Percentiles rank a stretch among this genome's conserved stretches.
phyloP scores from a whole-genome alignment of 2,329 filamentous ascomycete species.

The Arthrobotrys sphaeroides region DNA sequence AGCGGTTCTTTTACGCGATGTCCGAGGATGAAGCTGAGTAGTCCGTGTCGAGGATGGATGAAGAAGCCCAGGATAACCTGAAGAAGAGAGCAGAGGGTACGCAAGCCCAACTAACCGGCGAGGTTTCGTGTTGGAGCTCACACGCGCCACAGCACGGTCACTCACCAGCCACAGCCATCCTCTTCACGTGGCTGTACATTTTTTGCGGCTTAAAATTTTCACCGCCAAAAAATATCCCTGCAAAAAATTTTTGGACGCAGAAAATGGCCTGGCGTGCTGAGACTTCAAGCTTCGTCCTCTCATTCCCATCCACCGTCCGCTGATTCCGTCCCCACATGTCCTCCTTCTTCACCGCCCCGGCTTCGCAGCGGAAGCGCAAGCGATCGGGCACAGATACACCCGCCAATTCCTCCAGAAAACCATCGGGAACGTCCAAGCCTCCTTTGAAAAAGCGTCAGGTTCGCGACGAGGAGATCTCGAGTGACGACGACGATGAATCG shows the following conservation, averaged over 20 bases:
- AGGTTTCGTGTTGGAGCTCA: constrained; percentile 41
- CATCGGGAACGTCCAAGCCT: constrained; percentile 62
- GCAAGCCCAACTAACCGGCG: constrained; percentile 31
- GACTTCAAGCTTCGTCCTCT: constrained; percentile 15
- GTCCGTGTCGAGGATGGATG: constrained; percentile 27
- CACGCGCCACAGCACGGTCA: background rate
- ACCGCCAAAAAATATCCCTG: constrained; percentile 27
- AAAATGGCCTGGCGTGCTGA: constrained; percentile 25
- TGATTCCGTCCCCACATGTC: constrained; percentile 70
- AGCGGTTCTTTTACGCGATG: constrained; percentile 11
- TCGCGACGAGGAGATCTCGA: constrained; percentile 83
- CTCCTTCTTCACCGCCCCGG: constrained; percentile 92
- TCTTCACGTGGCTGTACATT: background rate
- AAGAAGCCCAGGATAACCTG: constrained; percentile 41
- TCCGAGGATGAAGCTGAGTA: background rate
- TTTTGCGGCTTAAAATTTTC: constrained; percentile 48
- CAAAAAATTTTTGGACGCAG: constrained; percentile 42
- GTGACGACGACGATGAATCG: constrained; percentile 74
- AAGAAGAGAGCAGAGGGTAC: constrained; percentile 17
- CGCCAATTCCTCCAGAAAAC: constrained; percentile 63
- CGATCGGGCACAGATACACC: constrained; percentile 66
- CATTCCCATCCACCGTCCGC: background rate
- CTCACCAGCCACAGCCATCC: background rate
- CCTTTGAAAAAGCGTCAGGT: constrained; percentile 62
- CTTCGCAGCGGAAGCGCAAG: constrained; percentile 90